These are phyloP conservation scores for Fusarium oligoseptatum DNA, from an alignment of 2,329 filamentous ascomycete genomes.

Conservation along the genomic window DNA sequence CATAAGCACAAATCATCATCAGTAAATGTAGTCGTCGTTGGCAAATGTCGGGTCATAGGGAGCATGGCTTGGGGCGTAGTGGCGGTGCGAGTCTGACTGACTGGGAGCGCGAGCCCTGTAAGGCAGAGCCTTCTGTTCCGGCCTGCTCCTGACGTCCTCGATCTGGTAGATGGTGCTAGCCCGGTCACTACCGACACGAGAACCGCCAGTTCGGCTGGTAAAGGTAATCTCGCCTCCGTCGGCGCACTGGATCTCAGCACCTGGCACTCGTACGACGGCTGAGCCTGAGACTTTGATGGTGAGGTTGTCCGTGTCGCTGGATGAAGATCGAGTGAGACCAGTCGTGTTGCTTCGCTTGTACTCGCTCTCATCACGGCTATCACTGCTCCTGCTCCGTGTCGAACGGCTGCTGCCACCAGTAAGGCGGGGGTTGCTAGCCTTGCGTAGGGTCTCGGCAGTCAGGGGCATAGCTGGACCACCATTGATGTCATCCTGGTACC, in stretches of 20 bases:
- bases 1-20: constrained; percentile 48
- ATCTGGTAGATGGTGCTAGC: constrained; percentile 62
- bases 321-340: constrained; percentile 67
- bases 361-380: constrained; percentile 74
- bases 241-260: constrained; percentile 69
- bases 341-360: constrained; percentile 73
- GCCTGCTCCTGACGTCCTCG: constrained; percentile 62
- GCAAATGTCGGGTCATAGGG: constrained; percentile 50
- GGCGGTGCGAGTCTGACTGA: constrained; percentile 61
- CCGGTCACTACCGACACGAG: constrained; percentile 64
- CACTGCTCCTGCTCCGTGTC: constrained; percentile 71
- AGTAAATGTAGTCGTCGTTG: constrained; percentile 47
- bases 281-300: constrained; percentile 71
- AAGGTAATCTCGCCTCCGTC: constrained; percentile 73
- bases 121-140: constrained; percentile 59
- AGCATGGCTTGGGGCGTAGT: constrained; percentile 49
- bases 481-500: constrained; percentile 67
- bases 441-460: constrained; percentile 69
- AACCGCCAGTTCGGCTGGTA: constrained; percentile 50
- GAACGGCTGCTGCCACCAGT: constrained; percentile 66
- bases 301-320: constrained; percentile 68
- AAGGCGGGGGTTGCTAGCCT: constrained; percentile 58
- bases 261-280: constrained; percentile 68
- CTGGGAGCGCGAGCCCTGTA: constrained; percentile 63
- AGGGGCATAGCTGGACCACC: constrained; percentile 62